A percentile compares a stretch with the other conserved stretches of the same genome.
Conservation (phyloP, 441 rosid species). For the Hura crepitans region DNA sequence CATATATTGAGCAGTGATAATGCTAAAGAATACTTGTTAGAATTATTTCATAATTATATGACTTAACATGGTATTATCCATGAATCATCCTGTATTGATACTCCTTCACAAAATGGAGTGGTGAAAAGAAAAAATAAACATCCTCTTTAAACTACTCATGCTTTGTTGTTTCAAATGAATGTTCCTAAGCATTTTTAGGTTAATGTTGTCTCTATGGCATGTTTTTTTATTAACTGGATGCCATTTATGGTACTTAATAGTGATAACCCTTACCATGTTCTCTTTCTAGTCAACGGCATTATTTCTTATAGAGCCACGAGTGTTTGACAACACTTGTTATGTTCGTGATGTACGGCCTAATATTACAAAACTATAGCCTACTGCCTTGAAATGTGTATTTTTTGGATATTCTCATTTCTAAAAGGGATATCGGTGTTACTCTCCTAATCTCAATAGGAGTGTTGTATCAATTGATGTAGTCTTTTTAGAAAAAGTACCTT, state of each 20-base stretch:
- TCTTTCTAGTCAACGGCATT: neutral
- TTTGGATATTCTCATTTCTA: neutral
- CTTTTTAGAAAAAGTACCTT: no score
- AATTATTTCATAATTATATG: no score
- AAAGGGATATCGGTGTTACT: neutral
- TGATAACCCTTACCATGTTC: neutral
- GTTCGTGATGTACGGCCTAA: neutral
- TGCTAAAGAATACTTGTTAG: neutral
- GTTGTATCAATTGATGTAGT: neutral
- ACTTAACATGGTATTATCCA: neutral
- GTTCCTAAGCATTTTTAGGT: neutral
- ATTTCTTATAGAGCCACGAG: neutral
- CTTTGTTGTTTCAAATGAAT: neutral
- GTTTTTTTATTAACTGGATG: neutral
- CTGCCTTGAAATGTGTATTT: neutral
- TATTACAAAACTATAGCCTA: neutral
- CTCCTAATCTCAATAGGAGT: neutral
- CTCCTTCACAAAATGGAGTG: neutral
- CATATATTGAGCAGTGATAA: neutral
- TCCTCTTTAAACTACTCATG: neutral
- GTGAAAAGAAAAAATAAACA: neutral
- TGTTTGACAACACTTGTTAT: neutral
- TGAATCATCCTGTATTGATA: neutral
- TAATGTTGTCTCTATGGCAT: neutral
- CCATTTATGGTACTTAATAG: neutral